These are phyloP conservation scores for Heliamphora exappendiculata DNA, from an alignment of 148 eudicot genomes.

Conservation along the genomic window DNA sequence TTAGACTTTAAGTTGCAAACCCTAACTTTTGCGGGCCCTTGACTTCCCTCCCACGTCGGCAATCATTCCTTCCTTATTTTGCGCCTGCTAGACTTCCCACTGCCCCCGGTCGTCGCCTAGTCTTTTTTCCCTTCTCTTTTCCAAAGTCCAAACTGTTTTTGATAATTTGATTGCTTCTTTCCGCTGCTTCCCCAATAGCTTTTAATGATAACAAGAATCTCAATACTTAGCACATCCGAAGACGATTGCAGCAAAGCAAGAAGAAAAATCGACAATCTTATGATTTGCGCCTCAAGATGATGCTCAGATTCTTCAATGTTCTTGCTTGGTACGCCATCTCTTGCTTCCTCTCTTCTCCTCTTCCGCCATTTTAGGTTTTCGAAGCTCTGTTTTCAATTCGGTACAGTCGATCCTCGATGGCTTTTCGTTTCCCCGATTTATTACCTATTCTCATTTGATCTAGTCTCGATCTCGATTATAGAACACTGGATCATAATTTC, in stretches of 20 bases:
- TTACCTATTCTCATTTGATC: neutral
- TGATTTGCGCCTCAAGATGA: neutral
- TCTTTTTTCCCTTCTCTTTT: too few relatives aligned
- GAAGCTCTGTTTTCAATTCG: neutral
- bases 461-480: neutral
- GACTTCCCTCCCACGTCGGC: too few relatives aligned
- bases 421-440: neutral
- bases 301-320: neutral
- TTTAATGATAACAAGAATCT: too few relatives aligned
- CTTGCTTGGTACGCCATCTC: slow-evolving; percentile 10
- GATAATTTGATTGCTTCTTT: too few relatives aligned
- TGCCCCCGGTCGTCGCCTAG: too few relatives aligned
- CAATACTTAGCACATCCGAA: too few relatives aligned
- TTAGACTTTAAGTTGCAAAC: too few relatives aligned
- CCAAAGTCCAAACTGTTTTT: too few relatives aligned
- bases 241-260: neutral
- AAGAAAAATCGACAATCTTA: neutral
- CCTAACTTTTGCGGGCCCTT: too few relatives aligned
- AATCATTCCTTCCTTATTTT: too few relatives aligned
- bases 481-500: neutral
- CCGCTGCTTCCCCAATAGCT: too few relatives aligned
- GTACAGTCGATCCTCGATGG: neutral
- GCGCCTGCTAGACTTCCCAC: too few relatives aligned
- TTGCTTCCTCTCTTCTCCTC: neutral
- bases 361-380: neutral